Evolutionary conservation across 1,284 basidiomycete genomes (phyloP).

Genomic region (Irpex sp.): DNA sequence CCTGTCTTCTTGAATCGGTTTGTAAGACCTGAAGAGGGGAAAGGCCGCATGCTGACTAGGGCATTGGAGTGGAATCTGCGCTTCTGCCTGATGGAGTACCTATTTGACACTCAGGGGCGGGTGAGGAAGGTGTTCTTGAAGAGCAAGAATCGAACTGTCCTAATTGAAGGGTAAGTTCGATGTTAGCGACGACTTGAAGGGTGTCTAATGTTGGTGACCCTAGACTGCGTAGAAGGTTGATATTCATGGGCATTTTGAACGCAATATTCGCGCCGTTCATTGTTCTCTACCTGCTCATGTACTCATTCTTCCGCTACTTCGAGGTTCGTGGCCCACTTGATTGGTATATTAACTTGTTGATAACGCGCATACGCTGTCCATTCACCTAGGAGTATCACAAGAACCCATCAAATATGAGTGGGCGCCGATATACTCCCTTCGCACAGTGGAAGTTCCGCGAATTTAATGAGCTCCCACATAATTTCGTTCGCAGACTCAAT

Average conservation of each 20-base stretch:
- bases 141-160: slow-evolving; percentile 69
- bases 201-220: not conserved
- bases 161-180: slow-evolving; percentile 78
- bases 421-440: slow-evolving; percentile 89
- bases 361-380: not conserved
- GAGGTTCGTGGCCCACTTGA: slow-evolving; percentile 51
- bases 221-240: slow-evolving; percentile 82
- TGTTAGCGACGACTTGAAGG: not conserved
- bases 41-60: slow-evolving; percentile 77
- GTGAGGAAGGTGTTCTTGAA: slow-evolving; percentile 91
- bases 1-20: slow-evolving; percentile 54
- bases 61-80: slow-evolving; percentile 96
- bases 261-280: slow-evolving; percentile 96
- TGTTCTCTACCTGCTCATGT: slow-evolving; percentile 93
- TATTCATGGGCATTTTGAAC: slow-evolving; percentile 96
- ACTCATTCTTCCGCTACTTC: slow-evolving; percentile 99
- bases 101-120: slow-evolving; percentile 85
- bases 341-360: not conserved
- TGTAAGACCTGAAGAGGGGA: slow-evolving; percentile 50
- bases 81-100: slow-evolving; percentile 91
- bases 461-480: slow-evolving; percentile 96
- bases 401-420: slow-evolving; percentile 92
- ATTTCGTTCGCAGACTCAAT: slow-evolving; percentile 84
- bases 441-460: slow-evolving; percentile 99
- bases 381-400: slow-evolving; percentile 89